Evolutionary conservation across 2,329 filamentous ascomycete genomes (phyloP).

Genomic region (Nigrospora osmanthi): DNA sequence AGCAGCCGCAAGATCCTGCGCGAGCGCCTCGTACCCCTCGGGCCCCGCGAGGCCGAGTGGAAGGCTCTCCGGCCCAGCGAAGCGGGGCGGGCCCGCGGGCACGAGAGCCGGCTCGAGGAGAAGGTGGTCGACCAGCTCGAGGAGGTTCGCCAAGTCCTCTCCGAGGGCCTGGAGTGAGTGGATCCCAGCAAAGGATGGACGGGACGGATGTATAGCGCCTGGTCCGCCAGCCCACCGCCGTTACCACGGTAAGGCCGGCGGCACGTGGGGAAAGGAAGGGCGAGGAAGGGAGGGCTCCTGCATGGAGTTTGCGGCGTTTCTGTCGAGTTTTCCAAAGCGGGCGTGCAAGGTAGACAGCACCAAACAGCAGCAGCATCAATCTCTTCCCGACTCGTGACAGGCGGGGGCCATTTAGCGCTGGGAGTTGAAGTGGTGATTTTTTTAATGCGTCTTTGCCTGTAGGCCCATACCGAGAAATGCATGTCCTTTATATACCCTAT

Average conservation of each 20-base stretch:
- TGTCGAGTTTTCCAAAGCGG: neutral
- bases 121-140: constrained; percentile 65
- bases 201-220: no score
- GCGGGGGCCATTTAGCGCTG: no score
- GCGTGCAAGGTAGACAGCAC: no score
- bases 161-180: constrained; percentile 37
- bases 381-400: no score
- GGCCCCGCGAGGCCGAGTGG: constrained; percentile 63
- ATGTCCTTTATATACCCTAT: no score
- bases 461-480: no score
- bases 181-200: neutral
- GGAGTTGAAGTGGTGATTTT: no score
- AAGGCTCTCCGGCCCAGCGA: constrained; percentile 26
- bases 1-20: constrained; percentile 60
- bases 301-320: constrained; percentile 1
- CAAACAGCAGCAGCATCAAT: no score
- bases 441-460: no score
- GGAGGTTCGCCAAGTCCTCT: constrained; percentile 47
- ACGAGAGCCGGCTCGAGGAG: constrained; percentile 64
- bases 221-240: no score
- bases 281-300: neutral
- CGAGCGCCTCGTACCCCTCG: constrained; percentile 66
- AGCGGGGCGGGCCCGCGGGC: constrained; percentile 27
- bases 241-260: no score
- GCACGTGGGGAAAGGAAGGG: no score